A percentile compares a stretch with the other conserved stretches of the same genome.
These are phyloP conservation scores for Yamadazyma dendronema DNA, from an alignment of 1,139 yeast genomes.

Conservation along the genomic window DNA sequence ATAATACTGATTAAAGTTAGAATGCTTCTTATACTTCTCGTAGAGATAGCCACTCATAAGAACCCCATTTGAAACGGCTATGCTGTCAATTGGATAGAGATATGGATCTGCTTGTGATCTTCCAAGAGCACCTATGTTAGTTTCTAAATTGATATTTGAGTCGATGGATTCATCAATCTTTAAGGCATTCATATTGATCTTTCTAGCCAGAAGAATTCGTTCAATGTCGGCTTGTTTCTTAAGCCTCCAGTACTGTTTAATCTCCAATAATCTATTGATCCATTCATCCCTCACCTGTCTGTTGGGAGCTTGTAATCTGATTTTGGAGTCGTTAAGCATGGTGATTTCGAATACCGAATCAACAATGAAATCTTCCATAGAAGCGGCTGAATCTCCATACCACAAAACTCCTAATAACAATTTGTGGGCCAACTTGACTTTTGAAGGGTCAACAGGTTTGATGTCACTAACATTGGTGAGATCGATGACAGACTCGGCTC, in stretches of 20 bases:
- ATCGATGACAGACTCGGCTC: slow-evolving; percentile 64
- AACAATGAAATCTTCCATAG: slow-evolving; percentile 29
- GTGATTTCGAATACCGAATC: slow-evolving; percentile 55
- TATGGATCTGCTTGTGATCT: slow-evolving; percentile 54
- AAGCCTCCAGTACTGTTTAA: slow-evolving; percentile 60
- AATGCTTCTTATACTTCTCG: slow-evolving; percentile 67
- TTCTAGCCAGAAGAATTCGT: slow-evolving; percentile 35
- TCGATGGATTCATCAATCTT: slow-evolving; percentile 59
- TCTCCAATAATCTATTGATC: slow-evolving; percentile 48
- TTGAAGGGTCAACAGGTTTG: slow-evolving; percentile 23
- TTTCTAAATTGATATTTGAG: slow-evolving; percentile 50
- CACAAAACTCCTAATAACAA: slow-evolving; percentile 44
- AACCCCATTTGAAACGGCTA: slow-evolving; percentile 60
- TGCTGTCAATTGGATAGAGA: slow-evolving; percentile 53
- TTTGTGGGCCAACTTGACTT: slow-evolving; percentile 31
- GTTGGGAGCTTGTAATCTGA: slow-evolving; percentile 61
- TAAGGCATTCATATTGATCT: slow-evolving; percentile 45
- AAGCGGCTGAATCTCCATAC: slow-evolving; percentile 27
- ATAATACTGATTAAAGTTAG: slow-evolving; percentile 58
- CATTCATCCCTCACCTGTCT: slow-evolving; percentile 57
- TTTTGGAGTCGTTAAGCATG: slow-evolving; percentile 43
- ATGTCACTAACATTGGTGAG: slow-evolving; percentile 48
- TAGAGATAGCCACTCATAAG: slow-evolving; percentile 62
- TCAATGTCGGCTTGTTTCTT: slow-evolving; percentile 43
- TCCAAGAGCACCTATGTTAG: slow-evolving; percentile 53